Base-by-base conservation (phyloP, 169 alveolate species). In the Plasmodium blacklocki region DNA sequence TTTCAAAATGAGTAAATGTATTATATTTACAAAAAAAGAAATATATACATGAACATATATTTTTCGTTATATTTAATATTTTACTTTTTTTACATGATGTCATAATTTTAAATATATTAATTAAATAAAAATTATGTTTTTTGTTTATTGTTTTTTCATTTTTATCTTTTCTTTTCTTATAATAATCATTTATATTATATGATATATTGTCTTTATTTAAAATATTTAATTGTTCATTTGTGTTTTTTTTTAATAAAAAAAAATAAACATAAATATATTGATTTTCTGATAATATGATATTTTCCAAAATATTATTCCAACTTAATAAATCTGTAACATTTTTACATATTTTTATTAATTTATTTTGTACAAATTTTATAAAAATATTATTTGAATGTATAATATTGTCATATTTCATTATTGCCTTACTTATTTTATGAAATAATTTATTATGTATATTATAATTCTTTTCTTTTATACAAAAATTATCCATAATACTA, bases 261-360 rank as follows among this genome's bases (percentile, higher is more conserved):
- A 78, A 78, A 60, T 78, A 67, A 2, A 78, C 9, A 52, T 56
- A 78, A 5, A 66, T 52, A 45, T 70, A 32, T 58, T 59, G 70
- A 0, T 45, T 63, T 78, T 26, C 32, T 15, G 3, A 26, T 39
- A 66, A 75, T n/a, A 15, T 19, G 7, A 19, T 66, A 29, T 32
- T 7, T 0, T 54, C 56, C 6, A 75, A 75, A 39, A 62, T 60
- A 56, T 19, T 49, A 12, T n/a, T 26, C 89, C 89, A 78, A n/a
- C 49, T 52, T 54, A 78, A 2, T 62, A 78, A 49, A 50, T 78
- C 80, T 29, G 32, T 32, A 18, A 50, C 49, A 52, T 39, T 23
- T 49, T 8, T 8, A 59, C 89, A 78, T 4, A 78, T 23, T 58
- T 54, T 21, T 66, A 64, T 76, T 21, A 78, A 18, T 15, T 45